These are phyloP conservation scores for Eucalyptus polybractea DNA, from an alignment of 345 rosid species.

Conservation along the genomic window DNA sequence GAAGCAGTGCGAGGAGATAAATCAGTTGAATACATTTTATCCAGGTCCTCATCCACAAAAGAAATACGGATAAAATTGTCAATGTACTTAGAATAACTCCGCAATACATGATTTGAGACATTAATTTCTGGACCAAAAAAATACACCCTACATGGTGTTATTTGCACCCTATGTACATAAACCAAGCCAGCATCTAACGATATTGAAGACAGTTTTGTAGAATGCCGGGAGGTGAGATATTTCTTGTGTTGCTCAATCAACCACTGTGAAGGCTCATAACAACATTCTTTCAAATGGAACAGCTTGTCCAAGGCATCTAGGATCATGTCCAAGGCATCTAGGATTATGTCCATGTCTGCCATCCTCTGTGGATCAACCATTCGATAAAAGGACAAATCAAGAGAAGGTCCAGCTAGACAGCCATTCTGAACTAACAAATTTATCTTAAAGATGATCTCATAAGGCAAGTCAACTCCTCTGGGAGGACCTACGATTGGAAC, in stretches of 20 bases:
- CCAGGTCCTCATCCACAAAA: constrained; percentile 51
- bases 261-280: constrained; percentile 50
- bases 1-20: constrained; percentile 43
- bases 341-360: constrained; percentile 5
- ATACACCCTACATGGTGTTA: constrained; percentile 52
- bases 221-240: neutral
- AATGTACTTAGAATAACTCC: constrained; percentile 7
- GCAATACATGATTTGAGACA: constrained; percentile 51
- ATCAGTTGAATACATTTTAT: constrained; percentile 44
- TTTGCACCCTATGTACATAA: constrained; percentile 36
- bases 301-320: constrained; percentile 43
- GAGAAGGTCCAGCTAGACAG: constrained; percentile 29
- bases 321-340: too few species aligned
- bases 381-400: constrained; percentile 30
- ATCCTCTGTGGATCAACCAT: constrained; percentile 28
- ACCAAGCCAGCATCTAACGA: constrained; percentile 36
- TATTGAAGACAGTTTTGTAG: constrained; percentile 13
- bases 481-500: constrained; percentile 50
- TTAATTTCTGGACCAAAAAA: constrained; percentile 55
- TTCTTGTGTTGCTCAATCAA: constrained; percentile 23
- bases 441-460: constrained; percentile 30
- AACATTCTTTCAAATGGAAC: constrained; percentile 29
- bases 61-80: constrained; percentile 54
- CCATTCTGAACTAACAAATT: constrained; percentile 52
- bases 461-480: constrained; percentile 20